These are phyloP conservation scores for Zychaea mexicana DNA, from an alignment of 371 early-diverging fungal species.

Conservation along the genomic window DNA sequence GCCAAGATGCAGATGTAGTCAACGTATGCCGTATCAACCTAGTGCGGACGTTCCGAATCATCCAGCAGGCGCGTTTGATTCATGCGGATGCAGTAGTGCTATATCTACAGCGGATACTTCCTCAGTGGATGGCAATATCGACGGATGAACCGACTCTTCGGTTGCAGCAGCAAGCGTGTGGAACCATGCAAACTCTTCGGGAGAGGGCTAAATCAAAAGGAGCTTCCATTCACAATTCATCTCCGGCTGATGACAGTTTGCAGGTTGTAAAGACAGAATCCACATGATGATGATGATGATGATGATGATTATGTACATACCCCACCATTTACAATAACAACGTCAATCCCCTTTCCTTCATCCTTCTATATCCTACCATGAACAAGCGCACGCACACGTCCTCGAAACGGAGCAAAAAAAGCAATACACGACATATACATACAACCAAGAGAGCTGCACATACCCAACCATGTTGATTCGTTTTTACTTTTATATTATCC, in stretches of 20 bases:
- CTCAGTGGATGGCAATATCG: slow-evolving; percentile 10
- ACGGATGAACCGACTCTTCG: slow-evolving; percentile 14
- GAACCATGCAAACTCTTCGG: slow-evolving; percentile 3
- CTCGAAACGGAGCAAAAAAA: no score
- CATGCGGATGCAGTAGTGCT: slow-evolving; percentile 29
- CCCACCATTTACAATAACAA: no score
- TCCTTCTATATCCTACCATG: no score
- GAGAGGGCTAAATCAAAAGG: slow-evolving; percentile 5
- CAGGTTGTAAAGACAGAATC: slow-evolving; percentile 5
- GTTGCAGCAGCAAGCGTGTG: slow-evolving; percentile 10
- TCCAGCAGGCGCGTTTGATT: slow-evolving; percentile 23
- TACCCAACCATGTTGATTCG: no score
- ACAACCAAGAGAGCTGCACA: no score
- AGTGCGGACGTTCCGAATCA: slow-evolving; percentile 26
- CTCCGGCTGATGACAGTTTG: background rate
- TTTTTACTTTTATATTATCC: no score
- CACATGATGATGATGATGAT: background rate
- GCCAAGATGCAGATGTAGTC: slow-evolving; percentile 21
- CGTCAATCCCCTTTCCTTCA: no score
- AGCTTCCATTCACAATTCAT: background rate
- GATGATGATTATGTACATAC: no score
- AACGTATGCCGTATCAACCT: slow-evolving; percentile 37
- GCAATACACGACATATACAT: no score
- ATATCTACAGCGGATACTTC: slow-evolving; percentile 32
- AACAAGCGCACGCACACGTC: no score